Percentiles rank a stretch among this genome's conserved stretches.
Evolutionary conservation across 352 stramenopile genomes (phyloP).

Genomic region (Phytophthora cryptogea): DNA sequence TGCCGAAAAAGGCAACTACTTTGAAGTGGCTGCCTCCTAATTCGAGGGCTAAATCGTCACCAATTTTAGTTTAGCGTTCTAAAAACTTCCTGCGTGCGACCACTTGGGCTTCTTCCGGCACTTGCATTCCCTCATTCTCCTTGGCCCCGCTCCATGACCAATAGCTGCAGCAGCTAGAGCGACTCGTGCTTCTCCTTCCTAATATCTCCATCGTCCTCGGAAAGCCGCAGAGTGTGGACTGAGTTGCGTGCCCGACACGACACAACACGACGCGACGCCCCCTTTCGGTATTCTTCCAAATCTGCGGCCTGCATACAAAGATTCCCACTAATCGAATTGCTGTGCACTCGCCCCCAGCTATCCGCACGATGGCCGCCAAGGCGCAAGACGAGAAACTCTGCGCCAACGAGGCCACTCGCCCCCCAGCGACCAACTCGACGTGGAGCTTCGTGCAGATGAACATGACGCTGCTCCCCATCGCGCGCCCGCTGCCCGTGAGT

Average conservation of each 20-base stretch:
- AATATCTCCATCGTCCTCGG: constrained; percentile 24
- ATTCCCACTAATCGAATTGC: constrained; percentile 8
- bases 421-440: constrained; percentile 32
- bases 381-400: constrained; percentile 15
- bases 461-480: constrained; percentile 81
- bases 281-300: constrained; percentile 27
- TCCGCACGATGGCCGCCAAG: constrained; percentile 17
- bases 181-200: constrained; percentile 5
- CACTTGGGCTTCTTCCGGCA: constrained; percentile 23
- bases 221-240: constrained; percentile 26
- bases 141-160: constrained; percentile 10
- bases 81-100: constrained; percentile 24
- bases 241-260: constrained; percentile 17
- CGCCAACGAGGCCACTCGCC: constrained; percentile 15
- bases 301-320: constrained; percentile 3
- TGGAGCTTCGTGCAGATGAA: constrained; percentile 90
- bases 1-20: constrained; percentile 2
- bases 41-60: constrained; percentile 12
- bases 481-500: constrained; percentile 61
- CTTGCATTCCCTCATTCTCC: not conserved
- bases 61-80: constrained; percentile 26
- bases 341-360: constrained; percentile 7
- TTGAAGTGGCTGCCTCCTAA: constrained; percentile 10
- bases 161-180: constrained; percentile 4
- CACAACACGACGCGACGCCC: not conserved